These are phyloP conservation scores for Rhodosporidiobolus sp. DNA, from an alignment of 768 basidiomycete species.

Conservation along the genomic window DNA sequence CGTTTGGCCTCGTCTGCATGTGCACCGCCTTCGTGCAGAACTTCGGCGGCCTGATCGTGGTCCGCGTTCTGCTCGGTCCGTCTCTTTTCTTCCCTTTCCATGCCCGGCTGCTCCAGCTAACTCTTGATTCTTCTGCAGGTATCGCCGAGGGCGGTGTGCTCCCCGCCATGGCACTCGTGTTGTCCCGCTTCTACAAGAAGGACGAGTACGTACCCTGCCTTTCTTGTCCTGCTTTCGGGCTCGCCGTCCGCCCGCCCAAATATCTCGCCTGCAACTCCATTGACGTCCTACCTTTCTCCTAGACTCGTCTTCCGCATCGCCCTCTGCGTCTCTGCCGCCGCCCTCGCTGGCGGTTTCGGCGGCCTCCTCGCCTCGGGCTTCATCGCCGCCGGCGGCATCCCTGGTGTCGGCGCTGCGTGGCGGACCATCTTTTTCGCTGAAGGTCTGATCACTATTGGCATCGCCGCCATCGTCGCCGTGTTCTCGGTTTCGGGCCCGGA, in stretches of 20 bases:
- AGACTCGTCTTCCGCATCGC: constrained; percentile 24
- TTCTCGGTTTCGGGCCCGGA: constrained; percentile 3
- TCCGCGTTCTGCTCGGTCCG: constrained; percentile 25
- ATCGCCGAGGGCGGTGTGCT: constrained; percentile 26
- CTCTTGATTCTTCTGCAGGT: too few species aligned
- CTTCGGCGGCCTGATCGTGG: constrained; percentile 2
- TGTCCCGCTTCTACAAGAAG: constrained; percentile 32
- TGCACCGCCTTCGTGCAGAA: constrained; percentile 7
- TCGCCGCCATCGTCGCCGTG: constrained; percentile 13
- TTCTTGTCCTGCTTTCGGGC: neutral
- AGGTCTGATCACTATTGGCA: constrained; percentile 22
- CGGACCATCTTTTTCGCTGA: constrained; percentile 29
- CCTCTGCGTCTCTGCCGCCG: constrained; percentile 15
- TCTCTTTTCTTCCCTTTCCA: too few species aligned
- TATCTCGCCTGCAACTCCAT: too few species aligned
- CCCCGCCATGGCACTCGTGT: constrained; percentile 21
- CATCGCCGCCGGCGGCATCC: constrained; percentile 12
- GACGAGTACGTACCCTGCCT: constrained; percentile 13
- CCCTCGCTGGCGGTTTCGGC: constrained; percentile 25
- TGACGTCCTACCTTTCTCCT: too few species aligned
- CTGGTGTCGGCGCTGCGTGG: constrained; percentile 2
- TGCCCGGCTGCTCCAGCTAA: too few species aligned
- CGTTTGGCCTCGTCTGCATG: constrained; percentile 6
- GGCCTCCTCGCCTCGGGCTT: constrained; percentile 22
- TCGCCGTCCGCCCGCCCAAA: neutral